Evolutionary conservation across 768 basidiomycete genomes (phyloP).

Genomic region (Butyriboletus loyo): DNA sequence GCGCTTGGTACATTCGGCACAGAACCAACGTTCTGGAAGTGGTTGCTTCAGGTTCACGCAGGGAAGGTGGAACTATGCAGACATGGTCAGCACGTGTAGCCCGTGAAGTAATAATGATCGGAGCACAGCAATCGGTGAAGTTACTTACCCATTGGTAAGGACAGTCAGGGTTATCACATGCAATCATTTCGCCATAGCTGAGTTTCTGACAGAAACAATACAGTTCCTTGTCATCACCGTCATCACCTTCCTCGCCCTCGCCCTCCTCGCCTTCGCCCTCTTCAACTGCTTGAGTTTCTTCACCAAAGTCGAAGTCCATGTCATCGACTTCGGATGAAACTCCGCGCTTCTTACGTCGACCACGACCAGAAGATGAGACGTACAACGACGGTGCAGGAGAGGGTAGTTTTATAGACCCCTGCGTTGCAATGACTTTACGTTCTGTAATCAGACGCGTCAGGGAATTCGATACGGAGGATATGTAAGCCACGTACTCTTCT

Average conservation of each 20-base stretch:
- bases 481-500: slow-evolving; percentile 26
- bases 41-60: slow-evolving; percentile 58
- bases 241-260: slow-evolving; percentile 47
- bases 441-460: slow-evolving; percentile 17
- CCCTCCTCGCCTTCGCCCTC: slow-evolving; percentile 34
- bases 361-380: slow-evolving; percentile 27
- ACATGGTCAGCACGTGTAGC: slow-evolving; percentile 11
- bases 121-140: neutral
- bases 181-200: slow-evolving; percentile 68
- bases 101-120: neutral
- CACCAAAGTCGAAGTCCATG: slow-evolving; percentile 33
- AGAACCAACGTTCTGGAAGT: slow-evolving; percentile 58
- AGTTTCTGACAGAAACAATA: slow-evolving; percentile 65
- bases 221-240: slow-evolving; percentile 53
- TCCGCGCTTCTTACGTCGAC: slow-evolving; percentile 35
- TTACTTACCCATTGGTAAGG: slow-evolving; percentile 60
- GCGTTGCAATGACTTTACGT: slow-evolving; percentile 28
- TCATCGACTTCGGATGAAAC: slow-evolving; percentile 35
- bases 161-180: slow-evolving; percentile 56
- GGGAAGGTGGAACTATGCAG: slow-evolving; percentile 54
- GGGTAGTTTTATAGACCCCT: slow-evolving; percentile 34
- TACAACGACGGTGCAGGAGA: slow-evolving; percentile 34
- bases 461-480: neutral
- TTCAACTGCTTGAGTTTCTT: slow-evolving; percentile 28
- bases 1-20: slow-evolving; percentile 48